phyloP scores from a whole-genome alignment of 2,329 filamentous ascomycete species.

The Stachybotrys chlorohalonatus region DNA sequence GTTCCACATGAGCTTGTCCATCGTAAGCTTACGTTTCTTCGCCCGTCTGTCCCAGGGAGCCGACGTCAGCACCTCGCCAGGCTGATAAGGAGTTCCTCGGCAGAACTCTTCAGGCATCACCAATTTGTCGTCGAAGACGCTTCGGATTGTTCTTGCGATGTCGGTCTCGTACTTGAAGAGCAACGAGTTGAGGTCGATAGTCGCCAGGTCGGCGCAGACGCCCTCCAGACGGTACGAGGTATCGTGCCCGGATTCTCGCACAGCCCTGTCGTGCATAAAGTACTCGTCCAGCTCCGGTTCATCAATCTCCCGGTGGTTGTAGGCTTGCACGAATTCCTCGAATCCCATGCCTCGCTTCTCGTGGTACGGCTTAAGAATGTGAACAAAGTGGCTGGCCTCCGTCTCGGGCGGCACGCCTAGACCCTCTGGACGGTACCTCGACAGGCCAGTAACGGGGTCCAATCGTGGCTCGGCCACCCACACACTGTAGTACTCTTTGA shows the following conservation, averaged over 20 bases:
- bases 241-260: conserved; percentile 94
- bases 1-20: conserved; percentile 93
- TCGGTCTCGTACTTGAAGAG: conserved; percentile 97
- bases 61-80: conserved; percentile 70
- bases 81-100: conserved; percentile 49
- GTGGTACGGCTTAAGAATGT: conserved; percentile 72
- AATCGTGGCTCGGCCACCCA: conserved; percentile 75
- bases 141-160: conserved; percentile 79
- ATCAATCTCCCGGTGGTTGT: conserved; percentile 66
- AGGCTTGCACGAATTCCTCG: conserved; percentile 76
- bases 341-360: conserved; percentile 78
- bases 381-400: conserved; percentile 76
- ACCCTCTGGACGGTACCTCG: conserved; percentile 76
- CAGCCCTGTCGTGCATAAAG: conserved; percentile 90
- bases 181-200: conserved; percentile 88
- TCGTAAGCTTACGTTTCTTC: conserved; percentile 70
- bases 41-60: conserved; percentile 85
- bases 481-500: conserved; percentile 91
- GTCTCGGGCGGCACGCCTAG: conserved; percentile 86
- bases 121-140: conserved; percentile 73
- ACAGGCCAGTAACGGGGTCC: conserved; percentile 70
- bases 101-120: conserved; percentile 78
- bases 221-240: conserved; percentile 90
- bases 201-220: conserved; percentile 79
- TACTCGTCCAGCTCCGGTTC: conserved; percentile 92